Conservation (phyloP, 129 eudicot species). For the Rutidosis leptorrhynchoides region DNA sequence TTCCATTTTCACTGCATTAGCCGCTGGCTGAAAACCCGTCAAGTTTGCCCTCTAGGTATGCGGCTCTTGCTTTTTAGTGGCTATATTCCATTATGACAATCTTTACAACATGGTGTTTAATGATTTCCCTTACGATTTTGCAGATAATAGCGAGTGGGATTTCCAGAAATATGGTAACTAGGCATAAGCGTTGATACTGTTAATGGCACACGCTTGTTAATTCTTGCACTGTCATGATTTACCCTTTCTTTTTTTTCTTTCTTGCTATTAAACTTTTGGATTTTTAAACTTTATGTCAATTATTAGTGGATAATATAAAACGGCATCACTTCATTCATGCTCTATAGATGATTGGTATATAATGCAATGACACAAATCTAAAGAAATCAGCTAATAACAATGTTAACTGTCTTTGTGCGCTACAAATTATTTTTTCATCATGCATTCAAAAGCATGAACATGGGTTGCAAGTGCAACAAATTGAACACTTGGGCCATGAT, state of each 20-base stretch:
- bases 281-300: background rate
- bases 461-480: conserved; percentile 23
- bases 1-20: conserved; percentile 31
- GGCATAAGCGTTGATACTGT: background rate
- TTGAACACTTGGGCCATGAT: conserved; percentile 19
- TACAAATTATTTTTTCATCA: background rate
- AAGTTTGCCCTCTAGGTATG: conserved; percentile 84
- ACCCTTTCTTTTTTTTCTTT: too few species aligned
- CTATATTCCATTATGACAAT: background rate
- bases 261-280: background rate
- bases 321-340: background rate
- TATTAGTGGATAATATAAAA: background rate
- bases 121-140: conserved; percentile 1
- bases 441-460: conserved; percentile 32
- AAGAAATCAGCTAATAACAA: conserved; percentile 5
- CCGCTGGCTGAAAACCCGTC: conserved; percentile 88
- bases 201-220: conserved; percentile 1
- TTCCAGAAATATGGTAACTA: conserved; percentile 86
- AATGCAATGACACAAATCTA: background rate
- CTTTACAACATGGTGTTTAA: conserved; percentile 1
- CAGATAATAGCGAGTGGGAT: conserved; percentile 94
- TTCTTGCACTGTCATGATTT: conserved; percentile 5
- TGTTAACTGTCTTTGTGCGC: background rate
- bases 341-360: background rate
- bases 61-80: background rate